Conservation (phyloP, 2,329 filamentous ascomycete genomes). For the Talaromyces sp. region DNA sequence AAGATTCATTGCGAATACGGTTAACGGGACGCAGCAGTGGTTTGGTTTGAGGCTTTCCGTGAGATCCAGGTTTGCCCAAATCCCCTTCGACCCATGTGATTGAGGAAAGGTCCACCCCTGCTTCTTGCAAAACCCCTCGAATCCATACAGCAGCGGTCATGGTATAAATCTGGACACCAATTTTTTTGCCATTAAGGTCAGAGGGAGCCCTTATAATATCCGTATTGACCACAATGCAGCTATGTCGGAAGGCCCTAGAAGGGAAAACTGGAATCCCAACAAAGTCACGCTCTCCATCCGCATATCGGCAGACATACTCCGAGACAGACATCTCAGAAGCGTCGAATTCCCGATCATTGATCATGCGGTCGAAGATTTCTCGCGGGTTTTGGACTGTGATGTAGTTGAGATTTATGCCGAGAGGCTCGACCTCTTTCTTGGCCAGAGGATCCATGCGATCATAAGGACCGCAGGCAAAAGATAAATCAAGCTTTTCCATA, state of each 20-base stretch:
- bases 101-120: constrained; percentile 34
- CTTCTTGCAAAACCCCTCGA: constrained; percentile 33
- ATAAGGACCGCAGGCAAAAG: constrained; percentile 31
- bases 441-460: constrained; percentile 31
- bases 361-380: constrained; percentile 37
- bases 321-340: constrained; percentile 27
- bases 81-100: constrained; percentile 37
- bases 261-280: constrained; percentile 30
- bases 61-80: constrained; percentile 30
- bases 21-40: constrained; percentile 23
- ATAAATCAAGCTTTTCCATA: no score
- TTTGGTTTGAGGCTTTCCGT: constrained; percentile 31
- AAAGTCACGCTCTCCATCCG: constrained; percentile 23
- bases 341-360: constrained; percentile 25
- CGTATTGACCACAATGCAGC: constrained; percentile 36
- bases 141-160: constrained; percentile 43
- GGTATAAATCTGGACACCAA: constrained; percentile 40
- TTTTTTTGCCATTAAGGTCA: constrained; percentile 36
- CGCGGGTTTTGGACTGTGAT: constrained; percentile 32
- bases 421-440: constrained; percentile 29
- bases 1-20: constrained; percentile 20
- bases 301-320: constrained; percentile 24
- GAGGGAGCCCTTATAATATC: constrained; percentile 30
- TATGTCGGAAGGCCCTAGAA: constrained; percentile 32
- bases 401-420: constrained; percentile 35